phyloP scores from a whole-genome alignment of 192 early-diverging fungal genomes.

The Coemansia sp. region DNA sequence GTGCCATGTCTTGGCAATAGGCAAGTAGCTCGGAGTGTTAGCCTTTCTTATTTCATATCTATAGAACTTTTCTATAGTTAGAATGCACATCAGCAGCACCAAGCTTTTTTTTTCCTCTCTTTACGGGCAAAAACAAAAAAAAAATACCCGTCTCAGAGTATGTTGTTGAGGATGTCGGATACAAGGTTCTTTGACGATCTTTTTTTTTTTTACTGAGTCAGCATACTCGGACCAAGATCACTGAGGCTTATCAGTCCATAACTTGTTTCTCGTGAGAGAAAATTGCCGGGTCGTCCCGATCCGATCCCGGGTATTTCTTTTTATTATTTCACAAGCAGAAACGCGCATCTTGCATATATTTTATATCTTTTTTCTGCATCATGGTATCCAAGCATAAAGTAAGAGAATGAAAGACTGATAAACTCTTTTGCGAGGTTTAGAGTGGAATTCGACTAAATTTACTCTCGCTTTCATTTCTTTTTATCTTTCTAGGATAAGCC shows the following conservation, averaged over 20 bases:
- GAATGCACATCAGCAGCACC: not conserved
- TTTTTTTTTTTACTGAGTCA: not conserved
- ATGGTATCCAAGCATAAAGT: not conserved
- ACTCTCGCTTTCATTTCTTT: not conserved
- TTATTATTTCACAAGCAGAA: not conserved
- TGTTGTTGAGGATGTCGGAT: constrained; percentile 4
- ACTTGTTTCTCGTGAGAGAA: not conserved
- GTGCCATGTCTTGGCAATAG: not conserved
- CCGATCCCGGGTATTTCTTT: not conserved
- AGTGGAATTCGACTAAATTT: not conserved
- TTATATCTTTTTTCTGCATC: not conserved
- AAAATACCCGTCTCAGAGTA: not conserved
- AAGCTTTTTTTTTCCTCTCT: not conserved
- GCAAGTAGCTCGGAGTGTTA: not conserved
- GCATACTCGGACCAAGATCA: not conserved
- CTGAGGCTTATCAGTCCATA: not conserved
- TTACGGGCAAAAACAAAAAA: not conserved
- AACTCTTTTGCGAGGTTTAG: not conserved
- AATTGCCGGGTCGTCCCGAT: not conserved
- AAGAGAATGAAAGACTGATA: not conserved
- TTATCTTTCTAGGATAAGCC: constrained; percentile 45
- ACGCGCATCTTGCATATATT: constrained; percentile 6
- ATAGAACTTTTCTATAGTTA: not conserved
- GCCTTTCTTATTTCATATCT: not conserved
- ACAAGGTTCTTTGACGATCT: not conserved